Percentiles rank a stretch among this genome's conserved stretches.
phyloP scores from a whole-genome alignment of 2,329 filamentous ascomycete species.

The Neonectria punicea region DNA sequence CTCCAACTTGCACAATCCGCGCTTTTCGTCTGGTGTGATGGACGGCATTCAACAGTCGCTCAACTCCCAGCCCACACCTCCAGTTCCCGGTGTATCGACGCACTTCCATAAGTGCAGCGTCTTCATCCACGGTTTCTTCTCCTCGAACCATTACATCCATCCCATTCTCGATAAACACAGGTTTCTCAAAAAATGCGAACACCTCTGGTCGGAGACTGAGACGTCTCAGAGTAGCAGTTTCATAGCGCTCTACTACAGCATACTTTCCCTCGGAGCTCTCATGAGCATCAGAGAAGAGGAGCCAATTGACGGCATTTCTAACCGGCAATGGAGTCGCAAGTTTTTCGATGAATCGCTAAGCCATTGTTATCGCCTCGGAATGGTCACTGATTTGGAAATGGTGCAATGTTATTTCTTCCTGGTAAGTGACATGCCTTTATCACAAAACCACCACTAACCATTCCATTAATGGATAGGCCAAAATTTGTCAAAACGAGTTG shows the following conservation, averaged over 20 bases:
- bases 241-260: constrained; percentile 57
- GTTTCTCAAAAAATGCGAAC: constrained; percentile 55
- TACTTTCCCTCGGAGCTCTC: constrained; percentile 58
- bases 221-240: constrained; percentile 48
- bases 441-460: neutral
- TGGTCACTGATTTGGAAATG: constrained; percentile 58
- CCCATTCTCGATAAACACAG: constrained; percentile 58
- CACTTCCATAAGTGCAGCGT: constrained; percentile 56
- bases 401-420: constrained; percentile 60
- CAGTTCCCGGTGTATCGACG: constrained; percentile 30
- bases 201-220: constrained; percentile 18
- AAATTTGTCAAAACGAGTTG: constrained; percentile 61
- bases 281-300: constrained; percentile 56
- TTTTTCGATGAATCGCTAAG: constrained; percentile 56
- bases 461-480: constrained; percentile 47
- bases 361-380: constrained; percentile 51
- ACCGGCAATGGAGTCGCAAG: constrained; percentile 58
- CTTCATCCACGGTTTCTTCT: constrained; percentile 60
- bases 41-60: constrained; percentile 11
- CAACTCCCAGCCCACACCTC: constrained; percentile 2
- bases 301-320: constrained; percentile 53
- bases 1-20: constrained; percentile 57
- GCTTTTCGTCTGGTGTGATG: constrained; percentile 48
- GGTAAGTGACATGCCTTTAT: constrained; percentile 37
- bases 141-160: constrained; percentile 59